A percentile compares a stretch with the other conserved stretches of the same genome.
These are phyloP conservation scores for Lyophyllum decastes DNA, from an alignment of 768 basidiomycete genomes.

Conservation along the genomic window DNA sequence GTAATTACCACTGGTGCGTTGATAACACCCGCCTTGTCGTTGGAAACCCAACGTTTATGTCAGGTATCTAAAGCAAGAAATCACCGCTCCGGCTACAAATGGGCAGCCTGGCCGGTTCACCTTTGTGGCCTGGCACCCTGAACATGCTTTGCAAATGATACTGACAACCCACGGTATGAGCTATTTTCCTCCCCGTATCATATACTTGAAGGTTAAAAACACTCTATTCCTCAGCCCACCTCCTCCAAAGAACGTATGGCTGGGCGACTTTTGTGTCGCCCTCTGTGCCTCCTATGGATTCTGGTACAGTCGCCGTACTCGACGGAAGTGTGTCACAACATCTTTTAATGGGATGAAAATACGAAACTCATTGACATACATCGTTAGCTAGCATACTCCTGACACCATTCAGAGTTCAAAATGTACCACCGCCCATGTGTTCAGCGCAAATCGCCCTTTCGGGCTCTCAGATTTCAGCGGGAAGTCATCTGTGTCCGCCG, in stretches of 20 bases:
- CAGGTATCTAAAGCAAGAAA: constrained; percentile 94
- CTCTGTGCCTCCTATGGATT: constrained; percentile 64
- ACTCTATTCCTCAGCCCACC: constrained; percentile 37
- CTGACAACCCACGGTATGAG: constrained; percentile 67
- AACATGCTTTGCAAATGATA: constrained; percentile 64
- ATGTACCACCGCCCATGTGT: constrained; percentile 98
- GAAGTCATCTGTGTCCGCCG: constrained; percentile 43
- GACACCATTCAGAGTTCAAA: constrained; percentile 92
- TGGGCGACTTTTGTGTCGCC: constrained; percentile 80
- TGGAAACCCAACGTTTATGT: neutral
- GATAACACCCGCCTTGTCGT: neutral
- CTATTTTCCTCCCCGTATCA: neutral
- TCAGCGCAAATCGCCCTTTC: constrained; percentile 49
- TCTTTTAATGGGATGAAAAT: neutral
- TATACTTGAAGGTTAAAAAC: neutral
- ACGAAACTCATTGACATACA: neutral
- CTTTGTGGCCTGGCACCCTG: constrained; percentile 86
- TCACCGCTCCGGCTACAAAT: constrained; percentile 45
- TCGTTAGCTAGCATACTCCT: constrained; percentile 68
- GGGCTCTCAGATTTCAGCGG: constrained; percentile 16
- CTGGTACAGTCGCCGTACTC: constrained; percentile 84
- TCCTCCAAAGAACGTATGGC: constrained; percentile 62
- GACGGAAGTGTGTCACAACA: constrained; percentile 73
- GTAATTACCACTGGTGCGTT: constrained; percentile 90
- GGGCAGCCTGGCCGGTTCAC: constrained; percentile 58